Percentiles rank a stretch among this genome's conserved stretches.
These are phyloP conservation scores for Mycena leptocephala DNA, from an alignment of 768 basidiomycete species.

Conservation along the genomic window DNA sequence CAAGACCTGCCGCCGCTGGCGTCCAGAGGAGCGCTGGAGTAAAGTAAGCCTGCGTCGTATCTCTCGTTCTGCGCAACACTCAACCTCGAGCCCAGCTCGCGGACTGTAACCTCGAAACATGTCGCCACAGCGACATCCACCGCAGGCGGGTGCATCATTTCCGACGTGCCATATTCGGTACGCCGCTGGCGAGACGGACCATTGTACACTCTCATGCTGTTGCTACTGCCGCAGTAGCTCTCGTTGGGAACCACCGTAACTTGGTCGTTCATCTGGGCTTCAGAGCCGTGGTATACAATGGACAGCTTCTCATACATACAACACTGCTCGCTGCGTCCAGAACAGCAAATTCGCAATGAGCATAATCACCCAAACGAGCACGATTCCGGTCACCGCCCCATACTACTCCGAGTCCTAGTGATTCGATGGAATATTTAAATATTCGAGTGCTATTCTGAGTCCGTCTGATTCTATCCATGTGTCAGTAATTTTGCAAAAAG, in stretches of 20 bases:
- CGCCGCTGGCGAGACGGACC: background rate
- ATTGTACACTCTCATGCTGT: background rate
- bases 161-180: background rate
- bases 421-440: background rate
- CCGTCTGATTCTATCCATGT: background rate
- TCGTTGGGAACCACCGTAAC: background rate
- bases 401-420: background rate
- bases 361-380: background rate
- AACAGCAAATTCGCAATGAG: background rate
- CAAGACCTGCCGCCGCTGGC: background rate
- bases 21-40: slow-evolving; percentile 1
- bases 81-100: background rate
- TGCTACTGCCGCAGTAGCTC: background rate
- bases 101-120: background rate
- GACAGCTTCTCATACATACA: background rate
- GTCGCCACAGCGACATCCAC: background rate
- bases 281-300: background rate
- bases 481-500: background rate
- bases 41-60: background rate
- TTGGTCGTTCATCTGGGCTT: background rate
- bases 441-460: background rate
- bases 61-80: background rate
- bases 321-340: background rate
- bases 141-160: background rate
- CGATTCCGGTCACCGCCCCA: background rate